Percentiles rank a stretch among this genome's conserved stretches.
Conservation (phyloP, 2,329 filamentous ascomycete genomes). For the Exserohilum rostratum region DNA sequence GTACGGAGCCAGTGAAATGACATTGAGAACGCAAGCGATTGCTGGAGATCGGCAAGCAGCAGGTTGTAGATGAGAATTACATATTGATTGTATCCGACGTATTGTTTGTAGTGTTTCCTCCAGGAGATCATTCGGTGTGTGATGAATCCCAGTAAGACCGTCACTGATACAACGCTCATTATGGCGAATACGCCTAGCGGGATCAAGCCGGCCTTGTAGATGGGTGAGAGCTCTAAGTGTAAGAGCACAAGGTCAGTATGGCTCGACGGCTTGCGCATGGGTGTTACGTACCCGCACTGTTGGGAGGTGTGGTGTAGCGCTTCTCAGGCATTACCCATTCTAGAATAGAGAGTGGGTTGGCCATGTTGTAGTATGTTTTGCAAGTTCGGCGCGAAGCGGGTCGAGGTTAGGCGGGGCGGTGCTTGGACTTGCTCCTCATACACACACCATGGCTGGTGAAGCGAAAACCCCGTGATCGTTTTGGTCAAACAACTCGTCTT, state of each 20-base stretch:
- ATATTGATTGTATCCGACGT: slow-evolving; percentile 62
- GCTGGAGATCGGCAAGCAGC: slow-evolving; percentile 60
- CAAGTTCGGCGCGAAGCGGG: slow-evolving; percentile 1
- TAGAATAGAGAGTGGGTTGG: slow-evolving; percentile 15
- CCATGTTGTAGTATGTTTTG: slow-evolving; percentile 15
- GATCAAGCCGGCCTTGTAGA: slow-evolving; percentile 52
- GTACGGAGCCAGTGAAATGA: slow-evolving; percentile 55
- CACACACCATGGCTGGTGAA: slow-evolving; percentile 25
- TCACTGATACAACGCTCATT: slow-evolving; percentile 55
- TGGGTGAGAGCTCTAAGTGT: slow-evolving; percentile 25
- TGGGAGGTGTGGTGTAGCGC: slow-evolving; percentile 31
- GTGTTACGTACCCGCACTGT: slow-evolving; percentile 31
- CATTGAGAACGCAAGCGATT: slow-evolving; percentile 58
- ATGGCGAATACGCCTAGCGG: slow-evolving; percentile 55
- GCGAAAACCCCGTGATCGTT: slow-evolving; percentile 6
- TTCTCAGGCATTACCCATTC: slow-evolving; percentile 19
- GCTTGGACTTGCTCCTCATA: slow-evolving; percentile 13
- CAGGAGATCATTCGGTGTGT: slow-evolving; percentile 60
- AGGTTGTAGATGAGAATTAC: slow-evolving; percentile 62
- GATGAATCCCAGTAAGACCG: slow-evolving; percentile 54
- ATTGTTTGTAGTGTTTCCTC: slow-evolving; percentile 55
- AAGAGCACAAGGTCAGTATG: neutral
- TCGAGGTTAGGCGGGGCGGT: slow-evolving; percentile 6
- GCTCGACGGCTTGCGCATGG: neutral
- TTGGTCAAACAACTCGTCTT: slow-evolving; percentile 2